phyloP scores from a whole-genome alignment of 139 green algal genomes.

The Eudorina sp. region DNA sequence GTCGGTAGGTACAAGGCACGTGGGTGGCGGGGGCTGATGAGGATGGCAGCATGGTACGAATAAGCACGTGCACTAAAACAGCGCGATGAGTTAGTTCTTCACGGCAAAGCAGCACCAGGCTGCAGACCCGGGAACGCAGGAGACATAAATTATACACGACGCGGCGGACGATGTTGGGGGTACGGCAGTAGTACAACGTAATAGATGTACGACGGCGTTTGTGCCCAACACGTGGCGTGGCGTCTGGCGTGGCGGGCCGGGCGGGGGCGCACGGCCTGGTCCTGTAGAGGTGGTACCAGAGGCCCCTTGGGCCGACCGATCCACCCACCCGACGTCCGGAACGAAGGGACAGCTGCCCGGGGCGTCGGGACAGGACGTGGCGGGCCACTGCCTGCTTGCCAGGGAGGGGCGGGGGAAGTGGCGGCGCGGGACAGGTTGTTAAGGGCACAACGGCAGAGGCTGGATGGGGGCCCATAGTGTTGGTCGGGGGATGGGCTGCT shows the following conservation, averaged over 20 bases:
- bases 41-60: neutral
- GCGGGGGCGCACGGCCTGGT: neutral
- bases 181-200: too few relatives aligned
- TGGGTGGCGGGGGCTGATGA: neutral
- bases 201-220: too few relatives aligned
- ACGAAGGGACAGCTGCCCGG: neutral
- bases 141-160: too few relatives aligned
- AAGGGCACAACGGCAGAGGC: too few relatives aligned
- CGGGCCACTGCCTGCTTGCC: neutral
- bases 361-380: neutral
- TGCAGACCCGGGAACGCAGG: too few relatives aligned
- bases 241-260: neutral
- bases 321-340: neutral
- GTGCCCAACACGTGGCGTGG: neutral
- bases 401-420: too few relatives aligned
- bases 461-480: too few relatives aligned
- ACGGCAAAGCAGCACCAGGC: neutral
- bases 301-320: neutral
- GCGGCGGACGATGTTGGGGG: too few relatives aligned
- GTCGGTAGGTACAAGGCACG: neutral
- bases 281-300: neutral
- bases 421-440: too few relatives aligned
- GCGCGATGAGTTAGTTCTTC: neutral
- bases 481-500: too few relatives aligned
- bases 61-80: neutral